phyloP scores from a whole-genome alignment of 805 yeast genomes.

The Candida awuae region DNA sequence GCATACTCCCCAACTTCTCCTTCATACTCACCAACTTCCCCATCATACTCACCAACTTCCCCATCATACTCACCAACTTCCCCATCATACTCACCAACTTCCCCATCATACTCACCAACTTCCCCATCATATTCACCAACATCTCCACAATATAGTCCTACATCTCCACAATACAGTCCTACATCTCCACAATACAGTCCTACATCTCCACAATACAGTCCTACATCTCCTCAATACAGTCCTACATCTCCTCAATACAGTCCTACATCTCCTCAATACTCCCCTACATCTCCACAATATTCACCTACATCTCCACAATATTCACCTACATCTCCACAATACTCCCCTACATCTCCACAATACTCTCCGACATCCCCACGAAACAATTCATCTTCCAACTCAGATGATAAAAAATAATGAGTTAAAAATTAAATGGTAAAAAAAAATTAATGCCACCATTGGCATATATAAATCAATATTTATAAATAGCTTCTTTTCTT shows the following conservation, averaged over 20 bases:
- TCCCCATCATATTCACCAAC: slow-evolving; percentile 67
- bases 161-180: slow-evolving; percentile 74
- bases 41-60: slow-evolving; percentile 51
- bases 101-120: slow-evolving; percentile 74
- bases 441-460: not conserved
- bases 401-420: slow-evolving; percentile 15
- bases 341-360: slow-evolving; percentile 67
- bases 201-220: slow-evolving; percentile 79
- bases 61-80: slow-evolving; percentile 60
- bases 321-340: slow-evolving; percentile 61
- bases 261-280: slow-evolving; percentile 46
- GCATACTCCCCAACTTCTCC: slow-evolving; percentile 75
- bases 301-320: slow-evolving; percentile 75
- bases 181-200: slow-evolving; percentile 67
- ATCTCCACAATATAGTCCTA: slow-evolving; percentile 72
- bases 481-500: slow-evolving; percentile 10
- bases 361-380: slow-evolving; percentile 75
- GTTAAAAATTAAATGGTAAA: not conserved
- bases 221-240: slow-evolving; percentile 63
- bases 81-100: slow-evolving; percentile 68
- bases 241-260: slow-evolving; percentile 55
- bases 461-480: slow-evolving; percentile 1
- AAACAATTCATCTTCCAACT: slow-evolving; percentile 61
- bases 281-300: slow-evolving; percentile 58
- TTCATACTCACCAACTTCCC: slow-evolving; percentile 66